Evolutionary conservation across 148 eudicot genomes (phyloP), one percentile per base, ranked within the genome.

Genomic region (Persicaria maculosa): DNA sequence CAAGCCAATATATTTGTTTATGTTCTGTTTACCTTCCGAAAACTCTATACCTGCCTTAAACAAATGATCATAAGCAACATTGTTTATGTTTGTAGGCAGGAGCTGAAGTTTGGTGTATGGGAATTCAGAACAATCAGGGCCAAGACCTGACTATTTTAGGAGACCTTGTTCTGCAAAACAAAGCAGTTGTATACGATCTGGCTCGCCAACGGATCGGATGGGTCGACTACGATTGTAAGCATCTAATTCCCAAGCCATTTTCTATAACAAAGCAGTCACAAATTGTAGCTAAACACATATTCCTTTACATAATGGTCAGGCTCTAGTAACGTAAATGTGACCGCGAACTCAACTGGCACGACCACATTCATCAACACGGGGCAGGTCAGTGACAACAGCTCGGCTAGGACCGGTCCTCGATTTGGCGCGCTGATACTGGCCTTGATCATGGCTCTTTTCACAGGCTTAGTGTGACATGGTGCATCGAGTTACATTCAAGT

Each of bases 211-310:
- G 97, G 72, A 77, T 94, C 50, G 98, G 98, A 83, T 94, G 98
- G 98, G 90, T 84, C 58, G 86, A 84, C 78, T 94, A 94, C 53
- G 98, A 95, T 81, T 95, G 98, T 95, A 84, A 90, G 98, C 88
- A 76, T 20, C 50, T 46, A 3, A 20, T 31, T 10, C 6, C 11
- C 20, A 5, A 1, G 4, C 17, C 47, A 50, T 53, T 36, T 14
- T 43, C 45, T 22, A 20, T 0, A 1, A 7, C 31, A 12, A 9
- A 8, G 9, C 6, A 31, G 46, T 44, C 12, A 9, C 4, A 40
- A 40, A 36, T 64, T 55, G 31, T 6, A 10, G 12, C 2, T 43
- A 50, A 47, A 78, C 4, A 9, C 69, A 22, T 44, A 2, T 3
- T 14, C 25, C 45, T 12, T 16, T 69, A 47, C 14, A 4, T 14